A percentile compares a stretch with the other conserved stretches of the same genome.
Evolutionary conservation across 2,329 filamentous ascomycete genomes (phyloP).

Genomic region (Rhinocladiella mackenziei): DNA sequence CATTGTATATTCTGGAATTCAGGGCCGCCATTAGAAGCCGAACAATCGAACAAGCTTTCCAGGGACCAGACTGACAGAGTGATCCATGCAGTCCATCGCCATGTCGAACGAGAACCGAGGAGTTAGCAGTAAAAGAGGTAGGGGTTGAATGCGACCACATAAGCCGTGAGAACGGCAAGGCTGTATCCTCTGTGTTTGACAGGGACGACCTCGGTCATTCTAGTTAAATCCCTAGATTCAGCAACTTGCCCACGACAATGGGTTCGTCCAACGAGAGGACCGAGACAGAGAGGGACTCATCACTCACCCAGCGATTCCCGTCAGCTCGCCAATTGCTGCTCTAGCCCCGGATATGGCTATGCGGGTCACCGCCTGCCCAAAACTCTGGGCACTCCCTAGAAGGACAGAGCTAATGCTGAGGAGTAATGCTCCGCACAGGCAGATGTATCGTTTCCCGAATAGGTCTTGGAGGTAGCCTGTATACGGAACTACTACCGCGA

Average conservation of each 20-base stretch:
- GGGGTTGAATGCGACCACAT: slow-evolving; percentile 11
- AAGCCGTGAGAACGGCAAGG: slow-evolving; percentile 9
- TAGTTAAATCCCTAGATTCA: too few species aligned
- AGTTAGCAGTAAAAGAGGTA: slow-evolving; percentile 54
- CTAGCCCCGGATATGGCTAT: slow-evolving; percentile 13
- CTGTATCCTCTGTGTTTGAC: slow-evolving; percentile 8
- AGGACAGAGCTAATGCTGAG: slow-evolving; percentile 11
- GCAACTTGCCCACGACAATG: too few species aligned
- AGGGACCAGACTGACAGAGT: too few species aligned
- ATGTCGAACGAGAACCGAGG: slow-evolving; percentile 41
- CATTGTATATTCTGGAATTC: too few species aligned
- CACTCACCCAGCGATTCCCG: slow-evolving; percentile 18
- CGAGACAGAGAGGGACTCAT: too few species aligned
- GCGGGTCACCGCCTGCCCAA: slow-evolving; percentile 12
- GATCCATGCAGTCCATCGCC: slow-evolving; percentile 27
- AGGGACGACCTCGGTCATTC: slow-evolving; percentile 17
- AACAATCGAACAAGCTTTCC: too few species aligned
- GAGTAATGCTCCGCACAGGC: slow-evolving; percentile 1
- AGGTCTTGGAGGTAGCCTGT: slow-evolving; percentile 20
- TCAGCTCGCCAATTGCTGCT: slow-evolving; percentile 14
- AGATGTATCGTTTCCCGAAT: slow-evolving; percentile 13
- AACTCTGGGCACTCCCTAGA: slow-evolving; percentile 10
- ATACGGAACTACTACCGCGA: slow-evolving; percentile 12
- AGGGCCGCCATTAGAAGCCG: too few species aligned
- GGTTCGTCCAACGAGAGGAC: too few species aligned